Percentiles rank a stretch among this genome's conserved stretches.
Conservation (phyloP, 2,329 filamentous ascomycete species). For the Aspergillus ibericus region DNA sequence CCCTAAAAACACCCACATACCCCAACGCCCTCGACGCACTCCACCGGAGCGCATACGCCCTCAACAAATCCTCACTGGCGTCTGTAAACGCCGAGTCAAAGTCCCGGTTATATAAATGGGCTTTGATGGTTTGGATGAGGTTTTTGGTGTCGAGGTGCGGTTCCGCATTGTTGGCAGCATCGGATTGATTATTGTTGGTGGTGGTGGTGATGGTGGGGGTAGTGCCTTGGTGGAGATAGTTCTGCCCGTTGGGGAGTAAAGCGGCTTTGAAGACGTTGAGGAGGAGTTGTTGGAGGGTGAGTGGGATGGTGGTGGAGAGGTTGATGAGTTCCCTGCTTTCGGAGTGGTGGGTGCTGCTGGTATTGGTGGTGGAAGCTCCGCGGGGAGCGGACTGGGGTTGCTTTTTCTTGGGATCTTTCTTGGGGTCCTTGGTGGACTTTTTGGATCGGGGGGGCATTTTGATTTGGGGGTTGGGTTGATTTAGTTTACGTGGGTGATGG, state of each 20-base stretch:
- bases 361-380: neutral
- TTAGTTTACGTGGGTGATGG: too few species aligned
- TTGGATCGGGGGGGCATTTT: too few species aligned
- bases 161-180: neutral
- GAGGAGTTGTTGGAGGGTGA: constrained; percentile 66
- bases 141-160: constrained; percentile 41
- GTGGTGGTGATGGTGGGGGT: too few species aligned
- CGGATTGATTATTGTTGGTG: too few species aligned
- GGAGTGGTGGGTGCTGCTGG: constrained; percentile 5
- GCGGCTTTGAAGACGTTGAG: constrained; percentile 71
- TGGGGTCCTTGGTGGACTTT: too few species aligned
- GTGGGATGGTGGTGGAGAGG: constrained; percentile 42
- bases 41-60: constrained; percentile 87
- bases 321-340: constrained; percentile 16
- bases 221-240: too few species aligned
- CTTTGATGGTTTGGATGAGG: constrained; percentile 78
- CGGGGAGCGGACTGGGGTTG: neutral
- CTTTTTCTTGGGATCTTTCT: constrained; percentile 2
- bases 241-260: constrained; percentile 53
- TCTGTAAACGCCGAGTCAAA: constrained; percentile 73
- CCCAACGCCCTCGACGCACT: constrained; percentile 81
- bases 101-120: constrained; percentile 80
- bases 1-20: constrained; percentile 65
- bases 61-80: constrained; percentile 65
- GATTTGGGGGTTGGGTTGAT: too few species aligned